A percentile compares a stretch with the other conserved stretches of the same genome.
These are phyloP conservation scores for Tricholoma matsutake DNA, from an alignment of 768 basidiomycete species.

Conservation along the genomic window DNA sequence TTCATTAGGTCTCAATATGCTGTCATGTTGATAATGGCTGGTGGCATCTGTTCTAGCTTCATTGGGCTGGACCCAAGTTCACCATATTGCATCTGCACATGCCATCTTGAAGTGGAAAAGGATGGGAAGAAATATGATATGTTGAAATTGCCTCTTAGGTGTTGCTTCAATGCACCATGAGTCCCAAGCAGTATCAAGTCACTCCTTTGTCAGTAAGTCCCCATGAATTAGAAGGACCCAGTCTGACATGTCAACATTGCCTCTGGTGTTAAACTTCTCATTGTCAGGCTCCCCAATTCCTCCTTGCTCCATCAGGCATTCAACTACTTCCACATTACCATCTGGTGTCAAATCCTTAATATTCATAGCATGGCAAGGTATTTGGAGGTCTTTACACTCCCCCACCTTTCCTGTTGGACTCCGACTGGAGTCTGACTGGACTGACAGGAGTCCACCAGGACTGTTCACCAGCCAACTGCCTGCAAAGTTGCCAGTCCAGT, in stretches of 20 bases:
- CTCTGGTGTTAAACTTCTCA: background rate
- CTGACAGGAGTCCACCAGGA: too few relatives aligned
- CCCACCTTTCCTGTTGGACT: too few relatives aligned
- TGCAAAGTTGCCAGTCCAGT: too few relatives aligned
- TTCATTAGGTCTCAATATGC: constrained; percentile 21
- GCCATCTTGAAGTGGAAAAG: constrained; percentile 5
- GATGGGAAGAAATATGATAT: background rate
- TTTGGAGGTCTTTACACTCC: too few relatives aligned
- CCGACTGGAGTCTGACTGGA: too few relatives aligned
- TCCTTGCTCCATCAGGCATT: constrained; percentile 4
- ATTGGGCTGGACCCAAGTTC: constrained; percentile 2
- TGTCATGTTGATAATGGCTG: constrained; percentile 9
- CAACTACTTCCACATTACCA: constrained; percentile 15
- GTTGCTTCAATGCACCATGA: constrained; percentile 14
- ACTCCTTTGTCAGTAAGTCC: constrained; percentile 20
- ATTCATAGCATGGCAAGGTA: constrained; percentile 13
- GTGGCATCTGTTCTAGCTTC: constrained; percentile 5
- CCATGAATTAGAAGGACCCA: constrained; percentile 17
- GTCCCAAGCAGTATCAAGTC: constrained; percentile 6
- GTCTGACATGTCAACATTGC: constrained; percentile 7
- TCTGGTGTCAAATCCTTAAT: constrained; percentile 16
- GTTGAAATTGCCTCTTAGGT: constrained; percentile 6
- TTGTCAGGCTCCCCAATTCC: constrained; percentile 8
- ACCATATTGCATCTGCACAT: constrained; percentile 9
- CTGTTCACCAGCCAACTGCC: too few relatives aligned